Percentiles rank a stretch among this genome's conserved stretches.
Evolutionary conservation across 371 early-diverging fungal species (phyloP).

Genomic region (Mortierella sp.): DNA sequence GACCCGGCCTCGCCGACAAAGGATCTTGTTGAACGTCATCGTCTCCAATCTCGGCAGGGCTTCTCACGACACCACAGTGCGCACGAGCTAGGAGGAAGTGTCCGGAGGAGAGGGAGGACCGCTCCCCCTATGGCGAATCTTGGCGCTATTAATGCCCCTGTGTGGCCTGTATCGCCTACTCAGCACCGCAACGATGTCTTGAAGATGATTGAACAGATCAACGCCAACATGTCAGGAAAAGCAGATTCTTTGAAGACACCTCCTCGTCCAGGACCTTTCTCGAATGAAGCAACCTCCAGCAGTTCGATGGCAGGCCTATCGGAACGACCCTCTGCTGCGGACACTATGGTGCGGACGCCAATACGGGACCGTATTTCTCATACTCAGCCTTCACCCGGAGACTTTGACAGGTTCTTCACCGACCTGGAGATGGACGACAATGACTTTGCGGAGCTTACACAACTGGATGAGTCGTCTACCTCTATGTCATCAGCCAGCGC

Average conservation of each 20-base stretch:
- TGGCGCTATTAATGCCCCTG: background rate
- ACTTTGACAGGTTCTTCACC: constrained; percentile 43
- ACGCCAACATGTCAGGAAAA: constrained; percentile 28
- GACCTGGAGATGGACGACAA: constrained; percentile 46
- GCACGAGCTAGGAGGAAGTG: constrained; percentile 14
- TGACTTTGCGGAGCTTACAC: constrained; percentile 42
- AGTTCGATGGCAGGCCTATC: background rate
- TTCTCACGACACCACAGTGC: constrained; percentile 27
- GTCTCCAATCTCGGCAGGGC: constrained; percentile 4
- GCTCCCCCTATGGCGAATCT: background rate
- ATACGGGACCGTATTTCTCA: background rate
- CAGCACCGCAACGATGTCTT: constrained; percentile 36
- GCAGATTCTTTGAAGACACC: background rate
- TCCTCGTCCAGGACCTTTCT: background rate
- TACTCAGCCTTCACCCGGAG: constrained; percentile 30
- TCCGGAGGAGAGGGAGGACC: constrained; percentile 13
- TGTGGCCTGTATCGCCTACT: constrained; percentile 13
- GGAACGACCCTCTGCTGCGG: background rate
- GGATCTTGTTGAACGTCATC: constrained; percentile 31
- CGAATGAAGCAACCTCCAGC: background rate
- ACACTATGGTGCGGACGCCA: constrained; percentile 19
- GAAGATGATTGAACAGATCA: constrained; percentile 50
- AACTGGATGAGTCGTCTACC: constrained; percentile 27
- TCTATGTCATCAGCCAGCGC: constrained; percentile 17
- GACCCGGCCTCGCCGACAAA: constrained; percentile 38